A percentile compares a stretch with the other conserved stretches of the same genome.
Conservation (phyloP, 139 green algal species). For the Gonium pectorale region DNA sequence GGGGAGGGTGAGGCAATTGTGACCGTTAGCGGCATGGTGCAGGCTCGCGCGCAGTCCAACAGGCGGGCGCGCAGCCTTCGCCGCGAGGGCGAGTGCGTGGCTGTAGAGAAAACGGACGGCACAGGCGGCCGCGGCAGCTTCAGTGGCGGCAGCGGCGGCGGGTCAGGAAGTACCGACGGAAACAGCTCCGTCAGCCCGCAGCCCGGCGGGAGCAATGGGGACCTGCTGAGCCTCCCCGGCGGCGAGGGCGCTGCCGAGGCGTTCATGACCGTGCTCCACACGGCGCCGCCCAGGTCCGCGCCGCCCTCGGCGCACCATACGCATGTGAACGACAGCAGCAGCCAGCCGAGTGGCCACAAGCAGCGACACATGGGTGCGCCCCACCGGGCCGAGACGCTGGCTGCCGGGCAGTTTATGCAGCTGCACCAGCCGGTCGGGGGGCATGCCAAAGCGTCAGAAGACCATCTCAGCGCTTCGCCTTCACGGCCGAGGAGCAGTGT, state of each 20-base stretch:
- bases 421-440: not conserved
- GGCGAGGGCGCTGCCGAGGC: not conserved
- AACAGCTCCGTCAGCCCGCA: not conserved
- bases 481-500: too few relatives aligned
- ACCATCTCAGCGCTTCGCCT: too few relatives aligned
- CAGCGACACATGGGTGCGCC: too few relatives aligned
- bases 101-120: not conserved
- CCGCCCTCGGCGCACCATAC: too few relatives aligned
- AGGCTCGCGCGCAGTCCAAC: too few relatives aligned
- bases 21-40: too few relatives aligned
- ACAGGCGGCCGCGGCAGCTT: not conserved
- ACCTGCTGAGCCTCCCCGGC: conserved; percentile 2
- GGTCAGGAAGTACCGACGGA: not conserved
- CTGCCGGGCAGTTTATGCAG: not conserved
- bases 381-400: not conserved
- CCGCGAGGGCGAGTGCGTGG: not conserved
- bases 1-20: too few relatives aligned
- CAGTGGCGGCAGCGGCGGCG: not conserved
- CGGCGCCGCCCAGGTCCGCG: too few relatives aligned
- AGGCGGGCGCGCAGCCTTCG: not conserved
- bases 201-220: conserved; percentile 1
- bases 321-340: too few relatives aligned
- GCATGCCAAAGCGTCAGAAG: too few relatives aligned
- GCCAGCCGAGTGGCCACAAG: too few relatives aligned
- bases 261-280: not conserved